Conservation (phyloP, 2,329 filamentous ascomycete genomes). For the Hymenoscyphus fructigenus region DNA sequence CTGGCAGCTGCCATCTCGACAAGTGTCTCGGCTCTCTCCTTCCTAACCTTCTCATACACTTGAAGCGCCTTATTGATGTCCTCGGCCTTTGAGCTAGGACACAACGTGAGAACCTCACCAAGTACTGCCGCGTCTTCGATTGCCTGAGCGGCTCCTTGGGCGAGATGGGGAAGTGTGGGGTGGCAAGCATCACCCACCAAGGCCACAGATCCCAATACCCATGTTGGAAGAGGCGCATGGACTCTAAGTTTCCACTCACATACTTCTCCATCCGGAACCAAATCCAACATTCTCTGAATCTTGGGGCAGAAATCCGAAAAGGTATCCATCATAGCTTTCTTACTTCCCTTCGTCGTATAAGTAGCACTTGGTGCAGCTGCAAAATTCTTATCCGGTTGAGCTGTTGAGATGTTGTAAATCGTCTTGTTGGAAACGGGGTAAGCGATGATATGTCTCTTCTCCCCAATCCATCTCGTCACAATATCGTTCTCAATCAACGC, state of each 20-base stretch:
- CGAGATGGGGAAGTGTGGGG: slow-evolving; percentile 65
- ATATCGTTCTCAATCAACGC: slow-evolving; percentile 65
- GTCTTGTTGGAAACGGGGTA: slow-evolving; percentile 69
- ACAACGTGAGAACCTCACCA: slow-evolving; percentile 49
- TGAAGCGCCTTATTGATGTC: slow-evolving; percentile 50
- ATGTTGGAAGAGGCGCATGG: slow-evolving; percentile 55
- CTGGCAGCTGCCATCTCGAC: slow-evolving; percentile 53
- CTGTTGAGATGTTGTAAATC: slow-evolving; percentile 63
- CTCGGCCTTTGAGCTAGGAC: slow-evolving; percentile 39
- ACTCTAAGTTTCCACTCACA: slow-evolving; percentile 65
- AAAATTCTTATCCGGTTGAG: slow-evolving; percentile 61
- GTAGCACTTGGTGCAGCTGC: slow-evolving; percentile 56
- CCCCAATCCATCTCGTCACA: slow-evolving; percentile 75
- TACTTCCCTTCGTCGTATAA: slow-evolving; percentile 63
- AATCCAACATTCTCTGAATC: slow-evolving; percentile 56
- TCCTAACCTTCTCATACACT: slow-evolving; percentile 56
- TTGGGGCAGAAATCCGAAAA: slow-evolving; percentile 61
- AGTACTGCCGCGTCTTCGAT: slow-evolving; percentile 66
- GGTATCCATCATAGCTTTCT: slow-evolving; percentile 59
- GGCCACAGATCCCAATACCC: slow-evolving; percentile 56
- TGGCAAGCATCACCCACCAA: slow-evolving; percentile 66
- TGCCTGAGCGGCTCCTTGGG: slow-evolving; percentile 66
- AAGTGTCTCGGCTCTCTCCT: slow-evolving; percentile 52
- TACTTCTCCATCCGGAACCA: slow-evolving; percentile 61
- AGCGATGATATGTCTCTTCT: slow-evolving; percentile 72